Evolutionary conservation across 2,329 filamentous ascomycete species (phyloP), one percentile per base, ranked within the genome.

Genomic region (Fusarium sp.): DNA sequence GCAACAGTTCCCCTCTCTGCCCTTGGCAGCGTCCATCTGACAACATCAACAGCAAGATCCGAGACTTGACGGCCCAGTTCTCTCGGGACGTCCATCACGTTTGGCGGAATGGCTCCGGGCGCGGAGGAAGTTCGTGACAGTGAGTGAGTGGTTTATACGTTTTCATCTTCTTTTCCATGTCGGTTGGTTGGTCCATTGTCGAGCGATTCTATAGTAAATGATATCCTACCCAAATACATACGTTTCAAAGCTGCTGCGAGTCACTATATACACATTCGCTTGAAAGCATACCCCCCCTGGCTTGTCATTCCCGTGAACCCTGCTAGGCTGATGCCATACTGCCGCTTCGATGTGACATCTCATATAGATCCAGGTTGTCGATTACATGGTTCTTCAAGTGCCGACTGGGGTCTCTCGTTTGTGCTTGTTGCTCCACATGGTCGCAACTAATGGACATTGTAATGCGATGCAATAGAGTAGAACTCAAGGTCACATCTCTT

Each of bases 31-130:
- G 8, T 9, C 24, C 13, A 37, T 22, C 70, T 67, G 18, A 60
- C 47, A 13, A 4, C 11, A 18, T 6, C 4, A 11, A 50, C 22
- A 75, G 73, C 29, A 75, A 75, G 52, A 75, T 75, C 24, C 73
- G 70, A 18, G 73, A 75, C 13, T 58, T 75, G 20, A 75, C 73
- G 6, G 73, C 73, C 3, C 73, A 74, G 14, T 75, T 75, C 56
- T 75, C 73, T 4, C 57, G 58, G 18, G 73, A 75, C 31, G 73
- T 75, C 22, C 47, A 75, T 35, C 61, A 64, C 22, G 67, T 76
- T 18, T 75, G 73, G 73, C 31, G 74, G 38, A 67, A 56, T 20
- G 64, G 65, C 4, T 29, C 58, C 10, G 37, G 37, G 13, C 45
- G 24, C n/a, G 50, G 50, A 13, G 22, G 35, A 4, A 62, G 40